Percentiles rank a stretch among this genome's conserved stretches.
Evolutionary conservation across 352 stramenopile species (phyloP).

Genomic region (Blastocystis sp.): DNA sequence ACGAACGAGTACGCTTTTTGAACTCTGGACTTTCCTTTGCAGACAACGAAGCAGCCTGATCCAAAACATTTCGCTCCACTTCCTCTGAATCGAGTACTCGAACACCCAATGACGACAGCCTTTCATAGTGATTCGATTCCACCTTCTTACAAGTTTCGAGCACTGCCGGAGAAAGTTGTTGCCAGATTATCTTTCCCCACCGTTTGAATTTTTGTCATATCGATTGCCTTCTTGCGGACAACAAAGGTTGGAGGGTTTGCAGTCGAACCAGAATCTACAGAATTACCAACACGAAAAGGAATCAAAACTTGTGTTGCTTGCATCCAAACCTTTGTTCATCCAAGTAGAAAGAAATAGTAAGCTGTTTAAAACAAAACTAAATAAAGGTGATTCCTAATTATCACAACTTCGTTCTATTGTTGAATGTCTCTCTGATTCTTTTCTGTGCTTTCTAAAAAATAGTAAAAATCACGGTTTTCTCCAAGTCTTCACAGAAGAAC

Average conservation of each 20-base stretch:
- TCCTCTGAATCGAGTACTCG: constrained; percentile 43
- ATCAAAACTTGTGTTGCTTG: not conserved
- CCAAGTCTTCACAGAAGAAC: not conserved
- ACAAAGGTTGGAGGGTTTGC: not conserved
- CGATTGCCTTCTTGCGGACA: constrained; percentile 41
- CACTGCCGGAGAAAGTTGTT: constrained; percentile 3
- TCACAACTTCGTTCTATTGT: not conserved
- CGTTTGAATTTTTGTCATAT: constrained; percentile 34
- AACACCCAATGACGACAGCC: constrained; percentile 40
- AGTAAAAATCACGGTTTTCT: not conserved
- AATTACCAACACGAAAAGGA: not conserved
- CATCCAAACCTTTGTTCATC: not conserved
- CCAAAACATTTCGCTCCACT: constrained; percentile 34
- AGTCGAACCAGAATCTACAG: not conserved
- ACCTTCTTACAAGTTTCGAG: not conserved
- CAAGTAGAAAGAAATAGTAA: not conserved
- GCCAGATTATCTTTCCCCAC: constrained; percentile 47
- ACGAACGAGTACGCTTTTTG: not conserved
- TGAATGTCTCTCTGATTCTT: not conserved
- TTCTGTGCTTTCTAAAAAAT: not conserved
- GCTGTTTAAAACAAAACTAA: not conserved
- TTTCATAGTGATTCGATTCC: not conserved
- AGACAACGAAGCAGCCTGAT: not conserved
- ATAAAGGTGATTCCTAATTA: not conserved
- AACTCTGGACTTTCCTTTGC: not conserved